Base-by-base conservation (phyloP, 345 rosid genomes). In the Acer negundo region DNA sequence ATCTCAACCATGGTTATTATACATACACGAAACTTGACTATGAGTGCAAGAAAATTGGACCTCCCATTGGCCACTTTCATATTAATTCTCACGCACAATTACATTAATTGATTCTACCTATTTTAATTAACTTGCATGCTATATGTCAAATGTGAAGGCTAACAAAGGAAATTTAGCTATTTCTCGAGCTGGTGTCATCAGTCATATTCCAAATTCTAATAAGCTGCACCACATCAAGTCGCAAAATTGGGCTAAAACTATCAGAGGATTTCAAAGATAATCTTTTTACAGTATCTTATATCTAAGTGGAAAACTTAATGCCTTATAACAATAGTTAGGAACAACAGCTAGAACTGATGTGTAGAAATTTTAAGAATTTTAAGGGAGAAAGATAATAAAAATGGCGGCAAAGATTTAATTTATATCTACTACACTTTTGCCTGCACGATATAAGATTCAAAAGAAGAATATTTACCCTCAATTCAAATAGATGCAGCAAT, bases 401-500 rank as follows among this genome's bases (percentile, higher is more conserved):
- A 46, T 0, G 49, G 49, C 10, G 13, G 49, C 10, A 46, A 46
- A 46, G 49, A 42, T 42, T 42, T 42, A 9, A 42, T 42, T 8
- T 42, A 42, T 42, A 42, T 42, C 46, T 11, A 42, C 46, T 42
- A 42, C 46, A 42, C 46, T 42, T 42, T 42, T 42, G 46, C 46
- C 46, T 42, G 11, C 46, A 42, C 46, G 2, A 16, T 66, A 35
- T 67, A 19, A 38, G 51, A 38, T 40, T 13, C 12, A 0, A 67
- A 35, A 26, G 46, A 71, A 24, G 75, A 71, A 17, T 15, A 28
- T 19, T 71, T 58, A 71, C 75, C 64, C 35, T 31, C 12, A 71
- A 24, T 56, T 28, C 58, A 16, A 53, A 35, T 19, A 8, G 16
- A 53, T 53, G 64, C 23, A 71, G 24, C 7, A 38, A 24, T 44